Percentiles rank a stretch among this genome's conserved stretches.
phyloP scores from a whole-genome alignment of 164 flowering plant genomes.

The Litsea cubeba region DNA sequence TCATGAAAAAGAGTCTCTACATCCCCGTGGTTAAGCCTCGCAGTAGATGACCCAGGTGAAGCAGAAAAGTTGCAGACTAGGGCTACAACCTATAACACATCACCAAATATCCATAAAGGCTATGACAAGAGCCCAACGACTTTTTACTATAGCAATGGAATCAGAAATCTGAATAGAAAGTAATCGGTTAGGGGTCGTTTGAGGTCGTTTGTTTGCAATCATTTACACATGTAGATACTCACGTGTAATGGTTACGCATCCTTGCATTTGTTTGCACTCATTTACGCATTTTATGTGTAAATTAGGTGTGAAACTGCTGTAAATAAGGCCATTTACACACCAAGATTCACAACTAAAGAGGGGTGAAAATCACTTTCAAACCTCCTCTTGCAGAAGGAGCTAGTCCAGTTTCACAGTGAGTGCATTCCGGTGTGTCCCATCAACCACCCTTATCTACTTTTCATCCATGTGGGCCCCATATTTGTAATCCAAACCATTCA shows the following conservation, averaged over 20 bases:
- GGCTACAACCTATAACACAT: constrained; percentile 69
- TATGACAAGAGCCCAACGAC: neutral
- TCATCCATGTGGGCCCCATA: too few relatives aligned
- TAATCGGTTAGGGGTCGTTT: neutral
- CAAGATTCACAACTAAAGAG: too few relatives aligned
- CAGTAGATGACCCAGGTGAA: constrained; percentile 40
- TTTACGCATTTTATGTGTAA: too few relatives aligned
- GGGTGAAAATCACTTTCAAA: too few relatives aligned
- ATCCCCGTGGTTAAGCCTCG: constrained; percentile 77
- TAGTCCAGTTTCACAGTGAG: too few relatives aligned
- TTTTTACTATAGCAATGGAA: neutral
- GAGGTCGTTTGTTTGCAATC: neutral
- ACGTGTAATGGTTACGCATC: neutral
- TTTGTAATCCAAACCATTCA: too few relatives aligned
- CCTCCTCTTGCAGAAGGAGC: too few relatives aligned
- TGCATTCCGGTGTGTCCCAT: too few relatives aligned
- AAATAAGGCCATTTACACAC: too few relatives aligned
- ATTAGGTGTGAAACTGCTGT: too few relatives aligned
- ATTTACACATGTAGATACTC: neutral
- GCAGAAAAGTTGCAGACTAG: constrained; percentile 88
- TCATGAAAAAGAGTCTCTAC: constrained; percentile 95
- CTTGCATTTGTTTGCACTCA: too few relatives aligned
- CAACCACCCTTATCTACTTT: too few relatives aligned
- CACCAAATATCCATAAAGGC: neutral
- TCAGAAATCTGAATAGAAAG: neutral